Evolutionary conservation across 2,329 filamentous ascomycete genomes (phyloP).

Genomic region (Eutypella sp.): DNA sequence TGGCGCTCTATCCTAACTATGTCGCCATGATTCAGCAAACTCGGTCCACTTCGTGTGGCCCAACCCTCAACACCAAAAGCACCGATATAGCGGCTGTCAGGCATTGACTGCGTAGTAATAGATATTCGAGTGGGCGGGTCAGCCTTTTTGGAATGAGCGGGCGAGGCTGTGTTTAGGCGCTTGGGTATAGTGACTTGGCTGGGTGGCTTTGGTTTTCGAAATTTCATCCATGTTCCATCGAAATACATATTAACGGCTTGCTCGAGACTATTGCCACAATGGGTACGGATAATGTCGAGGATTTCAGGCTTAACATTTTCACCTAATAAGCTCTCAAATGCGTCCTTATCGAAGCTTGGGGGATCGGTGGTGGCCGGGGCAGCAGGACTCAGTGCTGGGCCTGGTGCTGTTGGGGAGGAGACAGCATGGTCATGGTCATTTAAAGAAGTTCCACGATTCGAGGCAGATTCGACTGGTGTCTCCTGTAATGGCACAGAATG

Average conservation of each 20-base stretch:
- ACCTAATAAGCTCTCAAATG: slow-evolving; percentile 57
- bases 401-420: slow-evolving; percentile 1
- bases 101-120: slow-evolving; percentile 25
- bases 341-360: slow-evolving; percentile 48
- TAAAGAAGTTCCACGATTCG: slow-evolving; percentile 6
- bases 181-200: slow-evolving; percentile 10
- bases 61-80: slow-evolving; percentile 89
- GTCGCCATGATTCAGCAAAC: slow-evolving; percentile 76
- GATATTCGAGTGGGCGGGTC: slow-evolving; percentile 7
- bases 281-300: slow-evolving; percentile 45
- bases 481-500: slow-evolving; percentile 16
- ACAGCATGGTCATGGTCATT: too few relatives aligned
- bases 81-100: slow-evolving; percentile 68
- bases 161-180: too few relatives aligned
- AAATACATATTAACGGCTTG: slow-evolving; percentile 66
- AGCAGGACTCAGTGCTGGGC: slow-evolving; percentile 8
- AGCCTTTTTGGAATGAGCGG: slow-evolving; percentile 9
- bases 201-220: slow-evolving; percentile 29
- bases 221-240: slow-evolving; percentile 60
- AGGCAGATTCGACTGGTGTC: slow-evolving; percentile 14
- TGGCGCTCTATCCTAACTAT: slow-evolving; percentile 81
- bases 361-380: slow-evolving; percentile 9
- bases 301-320: slow-evolving; percentile 46
- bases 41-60: slow-evolving; percentile 78
- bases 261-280: slow-evolving; percentile 55